Conservation (phyloP, 768 basidiomycete species). For the Jaapia argillacea region DNA sequence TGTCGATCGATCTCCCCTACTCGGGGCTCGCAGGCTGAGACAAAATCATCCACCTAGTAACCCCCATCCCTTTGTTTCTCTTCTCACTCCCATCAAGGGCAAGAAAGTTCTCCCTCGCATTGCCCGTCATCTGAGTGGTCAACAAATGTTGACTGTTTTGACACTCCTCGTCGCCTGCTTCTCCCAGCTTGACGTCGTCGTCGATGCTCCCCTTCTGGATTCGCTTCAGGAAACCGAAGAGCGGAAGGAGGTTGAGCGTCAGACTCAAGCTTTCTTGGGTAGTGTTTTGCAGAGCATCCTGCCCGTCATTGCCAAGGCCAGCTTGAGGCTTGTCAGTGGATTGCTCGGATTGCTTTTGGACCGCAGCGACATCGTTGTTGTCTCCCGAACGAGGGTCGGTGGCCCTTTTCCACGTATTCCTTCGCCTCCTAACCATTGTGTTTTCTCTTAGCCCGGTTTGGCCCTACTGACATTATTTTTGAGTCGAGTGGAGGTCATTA, state of each 20-base stretch:
- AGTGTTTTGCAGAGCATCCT: constrained; percentile 83
- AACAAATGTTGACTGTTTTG: constrained; percentile 77
- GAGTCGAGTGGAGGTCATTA: constrained; percentile 88
- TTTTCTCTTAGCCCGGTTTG: constrained; percentile 69
- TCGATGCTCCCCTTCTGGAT: constrained; percentile 65
- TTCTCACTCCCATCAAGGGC: constrained; percentile 82
- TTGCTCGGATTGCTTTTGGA: constrained; percentile 77
- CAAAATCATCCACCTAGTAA: constrained; percentile 34
- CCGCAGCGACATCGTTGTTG: constrained; percentile 59
- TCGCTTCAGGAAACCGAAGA: constrained; percentile 49
- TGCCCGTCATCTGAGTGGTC: constrained; percentile 68
- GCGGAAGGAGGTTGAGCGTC: constrained; percentile 66
- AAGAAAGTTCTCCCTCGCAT: constrained; percentile 87
- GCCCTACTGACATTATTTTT: constrained; percentile 86
- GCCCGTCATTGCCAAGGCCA: constrained; percentile 69
- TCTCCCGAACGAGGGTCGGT: constrained; percentile 77
- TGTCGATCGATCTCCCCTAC: too few species aligned
- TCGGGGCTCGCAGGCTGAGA: neutral
- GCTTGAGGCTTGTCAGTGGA: constrained; percentile 76
- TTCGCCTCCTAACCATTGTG: constrained; percentile 2
- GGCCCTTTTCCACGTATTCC: constrained; percentile 4
- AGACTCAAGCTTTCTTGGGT: constrained; percentile 82
- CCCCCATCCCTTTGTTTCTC: constrained; percentile 94
- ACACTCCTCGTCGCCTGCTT: constrained; percentile 94
- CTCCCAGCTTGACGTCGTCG: constrained; percentile 86